Evolutionary conservation across 805 yeast genomes (phyloP), one percentile per base, ranked within the genome.

Genomic region (Geotrichum ghanense): DNA sequence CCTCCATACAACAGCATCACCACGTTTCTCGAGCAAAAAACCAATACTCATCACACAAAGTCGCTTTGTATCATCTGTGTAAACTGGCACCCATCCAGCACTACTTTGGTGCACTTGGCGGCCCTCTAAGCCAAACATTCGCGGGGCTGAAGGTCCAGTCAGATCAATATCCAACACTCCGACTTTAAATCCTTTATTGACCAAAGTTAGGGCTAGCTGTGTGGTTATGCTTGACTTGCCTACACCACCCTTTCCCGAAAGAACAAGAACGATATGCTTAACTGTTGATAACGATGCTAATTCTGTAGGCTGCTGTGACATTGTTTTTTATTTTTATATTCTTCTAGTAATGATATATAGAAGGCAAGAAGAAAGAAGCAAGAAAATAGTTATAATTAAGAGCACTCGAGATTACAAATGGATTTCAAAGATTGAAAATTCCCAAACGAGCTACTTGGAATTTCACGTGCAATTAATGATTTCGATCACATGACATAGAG

Each of bases 221-320:
- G 96, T 85, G 2, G 98, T 89, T 1, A 92, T 88, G 0, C 97
- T 87, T 10, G 96, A 87, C 61, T 92, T 92, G 1, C 98, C 98
- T 1, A 92, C 98, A 21, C 98, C 97, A 23, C 97, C 97, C 63
- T 88, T 88, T 1, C 97, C 99, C 0, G 96, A 87, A 2, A 92
- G 75, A 9, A 92, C 80, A 27, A 92, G 71, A 2, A 88, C 61
- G 3, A 92, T 78, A 60, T 90, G 95, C 55, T 80, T 79, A 25
- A 90, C 81, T 44, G 73, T 67, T 19, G 64, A 56, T 20, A 75
- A 56, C 1, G 75, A 61, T 27, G 60, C 54, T 2, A 65, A 19
- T 9, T 39, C 42, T 21, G 42, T 39, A 14, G 14, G 16, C 14
- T 9, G 10, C 62, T 53, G 14, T n/a, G 43, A 20, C 46, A 43